Percentiles rank a stretch among this genome's conserved stretches.
These are phyloP conservation scores for Scheffersomyces spartinae DNA, from an alignment of 805 yeast species.

Conservation along the genomic window DNA sequence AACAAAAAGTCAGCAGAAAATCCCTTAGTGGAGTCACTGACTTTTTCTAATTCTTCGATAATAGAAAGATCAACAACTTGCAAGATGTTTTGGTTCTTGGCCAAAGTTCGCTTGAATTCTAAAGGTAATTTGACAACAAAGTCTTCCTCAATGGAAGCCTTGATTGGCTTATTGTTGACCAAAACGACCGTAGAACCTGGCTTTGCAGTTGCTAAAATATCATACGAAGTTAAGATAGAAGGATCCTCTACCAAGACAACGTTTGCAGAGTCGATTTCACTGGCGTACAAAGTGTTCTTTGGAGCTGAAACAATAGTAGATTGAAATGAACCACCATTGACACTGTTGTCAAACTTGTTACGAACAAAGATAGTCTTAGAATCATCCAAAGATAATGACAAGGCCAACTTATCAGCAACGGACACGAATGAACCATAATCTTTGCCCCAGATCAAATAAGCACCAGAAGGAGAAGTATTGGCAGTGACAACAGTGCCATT, in stretches of 20 bases:
- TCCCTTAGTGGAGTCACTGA: constrained; percentile 50
- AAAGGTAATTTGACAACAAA: constrained; percentile 42
- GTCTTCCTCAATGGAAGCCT: constrained; percentile 33
- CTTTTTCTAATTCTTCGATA: constrained; percentile 48
- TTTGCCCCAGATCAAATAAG: constrained; percentile 52
- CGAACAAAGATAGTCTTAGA: constrained; percentile 40
- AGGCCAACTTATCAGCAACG: constrained; percentile 56
- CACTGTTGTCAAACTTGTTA: constrained; percentile 59
- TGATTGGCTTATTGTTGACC: constrained; percentile 21
- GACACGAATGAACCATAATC: constrained; percentile 48
- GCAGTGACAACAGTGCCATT: constrained; percentile 14
- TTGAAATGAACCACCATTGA: constrained; percentile 66
- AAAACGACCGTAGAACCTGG: constrained; percentile 46
- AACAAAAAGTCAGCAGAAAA: constrained; percentile 63
- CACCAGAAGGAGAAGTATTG: constrained; percentile 31
- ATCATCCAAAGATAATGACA: constrained; percentile 55
- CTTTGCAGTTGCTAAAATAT: constrained; percentile 50
- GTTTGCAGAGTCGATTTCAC: constrained; percentile 45
- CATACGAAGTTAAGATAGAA: constrained; percentile 42
- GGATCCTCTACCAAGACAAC: constrained; percentile 52
- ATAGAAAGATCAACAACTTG: constrained; percentile 49
- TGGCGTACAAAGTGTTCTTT: constrained; percentile 3
- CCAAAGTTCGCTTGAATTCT: constrained; percentile 39
- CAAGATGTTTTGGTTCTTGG: constrained; percentile 41
- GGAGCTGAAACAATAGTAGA: constrained; percentile 40